Base-by-base conservation (phyloP, 2,329 filamentous ascomycete genomes). In the Reticulascus tulasneorum region DNA sequence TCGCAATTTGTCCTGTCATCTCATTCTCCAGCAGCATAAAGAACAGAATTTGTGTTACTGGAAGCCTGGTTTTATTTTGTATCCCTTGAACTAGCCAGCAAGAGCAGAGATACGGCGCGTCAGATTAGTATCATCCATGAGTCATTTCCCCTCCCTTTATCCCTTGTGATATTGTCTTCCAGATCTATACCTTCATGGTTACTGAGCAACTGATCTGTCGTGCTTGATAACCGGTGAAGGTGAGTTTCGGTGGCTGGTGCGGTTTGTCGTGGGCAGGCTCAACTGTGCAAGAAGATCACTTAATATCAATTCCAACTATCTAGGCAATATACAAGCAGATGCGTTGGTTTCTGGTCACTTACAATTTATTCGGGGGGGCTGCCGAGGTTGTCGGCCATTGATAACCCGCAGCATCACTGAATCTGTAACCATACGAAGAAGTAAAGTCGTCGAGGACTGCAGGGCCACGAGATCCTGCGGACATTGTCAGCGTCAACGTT, bases 381-480 rank as follows among this genome's bases (percentile, higher is more conserved):
- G 79, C 78, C 46, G 81, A 80, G 40, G 84, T 87, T 40, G 86
- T 85, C 23, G 88, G 87, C 90, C 90, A 96, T 67, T 94, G 88
- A 70, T 95, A 95, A 38, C 90, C 90, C 51, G 90, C 86, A 44
- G 90, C 88, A 55, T 98, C 93, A 59, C 86, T 94, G 73, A 98
- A 98, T 67, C 95, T 96, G 77, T 98, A 98, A 47, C 93, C 93
- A 60, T 95, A 98, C 6, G 90, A 95, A 25, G 90, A 85, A 21
- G 91, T 97, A 70, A 98, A 98, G 69, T 98, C 93, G 53, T 98
- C 93, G 38, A 98, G 77, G 23, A 98, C 91, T 37, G 90, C 86
- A 19, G 94, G 94, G 43, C 94, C 93, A 54, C 94, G 91, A 42
- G 93, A 98, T 50, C 93, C 93, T 98, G 51, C 9, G 16, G 35